Evolutionary conservation across 352 stramenopile genomes (phyloP).

Genomic region (Thalassiosira hispida): DNA sequence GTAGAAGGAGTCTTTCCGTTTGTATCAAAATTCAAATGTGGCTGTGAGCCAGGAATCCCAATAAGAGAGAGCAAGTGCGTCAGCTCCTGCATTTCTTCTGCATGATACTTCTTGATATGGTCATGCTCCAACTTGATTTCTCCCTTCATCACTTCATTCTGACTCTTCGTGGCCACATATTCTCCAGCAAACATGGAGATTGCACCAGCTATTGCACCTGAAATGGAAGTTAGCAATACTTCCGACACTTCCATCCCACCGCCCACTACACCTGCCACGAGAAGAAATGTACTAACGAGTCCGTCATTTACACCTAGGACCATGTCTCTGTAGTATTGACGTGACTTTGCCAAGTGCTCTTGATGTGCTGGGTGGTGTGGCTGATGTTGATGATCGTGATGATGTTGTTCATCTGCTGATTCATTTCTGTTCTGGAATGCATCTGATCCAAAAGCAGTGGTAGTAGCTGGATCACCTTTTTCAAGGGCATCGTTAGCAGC

Average conservation of each 20-base stretch:
- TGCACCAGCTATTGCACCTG: conserved; percentile 73
- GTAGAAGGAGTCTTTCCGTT: conserved; percentile 3
- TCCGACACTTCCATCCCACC: conserved; percentile 61
- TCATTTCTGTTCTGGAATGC: neutral
- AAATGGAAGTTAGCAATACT: conserved; percentile 73
- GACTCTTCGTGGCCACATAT: conserved; percentile 78
- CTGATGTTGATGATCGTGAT: neutral
- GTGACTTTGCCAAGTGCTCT: conserved; percentile 65
- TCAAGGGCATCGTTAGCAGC: neutral
- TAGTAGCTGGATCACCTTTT: neutral
- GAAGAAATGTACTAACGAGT: conserved; percentile 74
- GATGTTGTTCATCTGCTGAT: conserved; percentile 6
- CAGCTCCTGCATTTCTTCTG: conserved; percentile 74
- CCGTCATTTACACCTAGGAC: conserved; percentile 81
- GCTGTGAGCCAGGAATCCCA: conserved; percentile 53
- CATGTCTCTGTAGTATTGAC: conserved; percentile 82
- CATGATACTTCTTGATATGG: conserved; percentile 64
- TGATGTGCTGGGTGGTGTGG: conserved; percentile 41
- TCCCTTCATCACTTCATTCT: conserved; percentile 80
- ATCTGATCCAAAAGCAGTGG: conserved; percentile 1
- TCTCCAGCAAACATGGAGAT: conserved; percentile 79
- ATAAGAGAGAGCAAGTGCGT: conserved; percentile 61
- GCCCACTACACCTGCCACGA: conserved; percentile 72
- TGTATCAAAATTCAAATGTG: neutral
- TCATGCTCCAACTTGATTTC: conserved; percentile 74